A percentile compares a stretch with the other conserved stretches of the same genome.
Conservation (phyloP, 208 protist species). For the Borovskyia barvae region DNA sequence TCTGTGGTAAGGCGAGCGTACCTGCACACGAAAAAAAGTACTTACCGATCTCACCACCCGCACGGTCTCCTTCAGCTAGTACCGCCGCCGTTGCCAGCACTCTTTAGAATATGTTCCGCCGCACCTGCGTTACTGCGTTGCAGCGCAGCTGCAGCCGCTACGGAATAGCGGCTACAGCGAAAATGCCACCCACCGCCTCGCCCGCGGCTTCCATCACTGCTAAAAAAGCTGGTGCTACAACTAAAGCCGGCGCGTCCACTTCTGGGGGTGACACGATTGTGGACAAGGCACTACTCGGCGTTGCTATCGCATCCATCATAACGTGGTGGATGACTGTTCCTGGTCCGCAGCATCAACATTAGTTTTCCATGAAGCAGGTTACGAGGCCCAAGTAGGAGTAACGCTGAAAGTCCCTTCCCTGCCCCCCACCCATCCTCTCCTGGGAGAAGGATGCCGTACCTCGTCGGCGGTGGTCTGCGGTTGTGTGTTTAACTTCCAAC, state of each 20-base stretch:
- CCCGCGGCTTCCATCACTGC: constrained; percentile 8
- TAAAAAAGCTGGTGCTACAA: constrained; percentile 28
- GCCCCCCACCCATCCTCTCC: too few relatives aligned
- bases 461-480: too few relatives aligned
- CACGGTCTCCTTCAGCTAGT: too few relatives aligned
- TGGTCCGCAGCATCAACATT: constrained; percentile 70
- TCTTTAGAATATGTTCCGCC: constrained; percentile 38
- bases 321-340: constrained; percentile 64
- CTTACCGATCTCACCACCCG: too few relatives aligned
- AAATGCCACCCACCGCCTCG: background rate
- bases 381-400: constrained; percentile 16
- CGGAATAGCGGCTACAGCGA: constrained; percentile 1
- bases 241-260: constrained; percentile 47
- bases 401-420: background rate
- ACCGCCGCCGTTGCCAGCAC: too few relatives aligned
- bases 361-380: too few relatives aligned
- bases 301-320: constrained; percentile 29
- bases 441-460: too few relatives aligned
- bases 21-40: too few relatives aligned
- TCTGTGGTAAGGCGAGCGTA: too few relatives aligned
- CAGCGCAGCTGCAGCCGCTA: constrained; percentile 20
- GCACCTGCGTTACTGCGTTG: constrained; percentile 28
- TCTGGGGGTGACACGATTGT: constrained; percentile 58
- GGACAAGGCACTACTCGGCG: constrained; percentile 66
- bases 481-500: too few relatives aligned